Evolutionary conservation across 1,139 yeast species (phyloP), one percentile per base, ranked within the genome.

Genomic region (Hyphopichia pseudoburtonii): DNA sequence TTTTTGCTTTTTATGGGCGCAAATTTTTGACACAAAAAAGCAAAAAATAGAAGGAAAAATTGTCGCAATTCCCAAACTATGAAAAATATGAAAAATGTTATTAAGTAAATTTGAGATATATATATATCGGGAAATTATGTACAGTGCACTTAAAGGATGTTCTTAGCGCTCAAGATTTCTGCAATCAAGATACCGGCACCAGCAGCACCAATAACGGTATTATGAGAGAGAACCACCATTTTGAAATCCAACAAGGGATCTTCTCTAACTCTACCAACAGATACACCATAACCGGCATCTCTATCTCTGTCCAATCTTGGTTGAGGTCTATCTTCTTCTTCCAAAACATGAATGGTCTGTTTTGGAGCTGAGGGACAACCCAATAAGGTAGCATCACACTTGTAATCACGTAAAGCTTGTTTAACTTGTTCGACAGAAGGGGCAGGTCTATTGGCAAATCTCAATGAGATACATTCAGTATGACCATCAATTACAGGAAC

Each of bases 121-220:
- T 10, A 7, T 27, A 8, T 27, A 16, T 27, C 4, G n/a, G 14
- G 9, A 23, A 5, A 26, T 34, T 17, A 34, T 21, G 32, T 15
- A 27, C 27, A 17, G 12, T 18, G 15, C 14, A 5, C 16, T 36
- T 75, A 89, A 50, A 90, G 77, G 53, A 88, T 68, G 41, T 79
- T 75, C 70, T 85, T 88, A 39, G 92, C 92, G 45, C 77, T 67
- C 53, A 92, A 76, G 43, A 88, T 74, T 68, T 92, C 99, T 35
- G 96, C 98, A 63, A 94, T 92, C 62, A 92, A 80, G 44, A 92
- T 76, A 62, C 98, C 98, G n/a, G 97, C 86, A 57, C 99, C 99
- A 22, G 99, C 99, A 54, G 98, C 99, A 56, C 99, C 99, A 50
- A 92, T 86, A 52, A 92, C 79, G 40, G 99, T 92, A 73, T 92